These are phyloP conservation scores for Malassezia arunalokei DNA, from an alignment of 1,284 basidiomycete species.

Conservation along the genomic window DNA sequence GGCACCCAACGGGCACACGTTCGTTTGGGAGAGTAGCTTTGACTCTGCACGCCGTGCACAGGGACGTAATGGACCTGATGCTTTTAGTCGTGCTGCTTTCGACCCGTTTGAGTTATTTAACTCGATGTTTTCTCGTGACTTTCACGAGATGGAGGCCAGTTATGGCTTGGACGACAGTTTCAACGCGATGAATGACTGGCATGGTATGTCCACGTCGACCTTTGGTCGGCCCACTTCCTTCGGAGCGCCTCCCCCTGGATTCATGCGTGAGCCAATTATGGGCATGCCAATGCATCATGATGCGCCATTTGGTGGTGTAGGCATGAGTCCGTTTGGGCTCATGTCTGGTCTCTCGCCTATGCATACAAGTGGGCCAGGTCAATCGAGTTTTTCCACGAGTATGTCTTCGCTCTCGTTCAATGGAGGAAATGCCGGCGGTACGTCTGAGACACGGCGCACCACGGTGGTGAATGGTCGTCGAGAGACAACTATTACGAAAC, in stretches of 20 bases:
- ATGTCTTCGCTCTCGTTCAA: conserved; percentile 2
- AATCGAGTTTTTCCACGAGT: conserved; percentile 1
- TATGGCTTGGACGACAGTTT: neutral
- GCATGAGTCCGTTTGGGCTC: neutral
- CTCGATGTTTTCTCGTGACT: conserved; percentile 30
- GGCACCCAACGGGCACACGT: conserved; percentile 14
- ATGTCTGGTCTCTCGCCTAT: conserved; percentile 8
- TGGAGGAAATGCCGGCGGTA: neutral
- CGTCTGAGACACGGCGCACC: conserved; percentile 24
- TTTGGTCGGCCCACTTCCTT: conserved; percentile 3
- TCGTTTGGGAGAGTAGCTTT: conserved; percentile 37
- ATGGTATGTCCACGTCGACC: neutral
- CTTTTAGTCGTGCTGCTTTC: conserved; percentile 8
- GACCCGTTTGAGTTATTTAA: conserved; percentile 42
- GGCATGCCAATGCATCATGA: neutral
- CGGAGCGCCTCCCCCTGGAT: neutral
- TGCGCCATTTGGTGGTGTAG: neutral
- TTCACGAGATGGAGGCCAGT: conserved; percentile 14
- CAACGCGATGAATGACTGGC: neutral
- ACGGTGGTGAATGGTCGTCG: conserved; percentile 30
- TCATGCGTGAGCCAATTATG: neutral
- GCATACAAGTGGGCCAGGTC: conserved; percentile 2
- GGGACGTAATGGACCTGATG: conserved; percentile 22
- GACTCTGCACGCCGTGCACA: conserved; percentile 35
- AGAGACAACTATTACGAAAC: conserved; percentile 29